Conservation (phyloP, 1,284 basidiomycete genomes). For the Sporisorium exsertum region DNA sequence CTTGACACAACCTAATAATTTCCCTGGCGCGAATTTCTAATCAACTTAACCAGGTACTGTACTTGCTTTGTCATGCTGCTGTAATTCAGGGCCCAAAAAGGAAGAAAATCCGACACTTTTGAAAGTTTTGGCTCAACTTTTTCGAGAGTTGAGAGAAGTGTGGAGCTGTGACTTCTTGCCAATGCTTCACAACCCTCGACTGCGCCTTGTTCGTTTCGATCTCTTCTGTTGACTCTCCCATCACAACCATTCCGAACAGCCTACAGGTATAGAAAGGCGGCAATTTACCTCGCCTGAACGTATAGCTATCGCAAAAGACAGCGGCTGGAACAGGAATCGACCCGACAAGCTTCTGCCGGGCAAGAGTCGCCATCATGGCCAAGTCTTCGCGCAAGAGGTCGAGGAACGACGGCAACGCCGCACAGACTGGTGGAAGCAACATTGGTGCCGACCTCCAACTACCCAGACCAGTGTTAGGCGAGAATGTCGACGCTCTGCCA, state of each 20-base stretch:
- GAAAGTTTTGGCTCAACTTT: slow-evolving; percentile 26
- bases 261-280: too few relatives aligned
- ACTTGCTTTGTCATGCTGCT: slow-evolving; percentile 13
- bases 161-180: not conserved
- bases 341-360: not conserved
- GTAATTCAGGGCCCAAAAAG: slow-evolving; percentile 4
- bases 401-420: slow-evolving; percentile 18
- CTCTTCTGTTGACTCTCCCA: not conserved
- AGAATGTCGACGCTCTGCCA: slow-evolving; percentile 16
- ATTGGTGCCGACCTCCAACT: not conserved
- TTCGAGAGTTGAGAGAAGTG: not conserved
- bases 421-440: not conserved
- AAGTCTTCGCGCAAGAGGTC: slow-evolving; percentile 34
- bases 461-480: slow-evolving; percentile 24
- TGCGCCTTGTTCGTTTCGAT: not conserved
- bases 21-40: slow-evolving; percentile 35
- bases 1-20: too few relatives aligned
- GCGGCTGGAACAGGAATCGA: not conserved
- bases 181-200: too few relatives aligned
- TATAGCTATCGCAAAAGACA: not conserved
- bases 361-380: slow-evolving; percentile 25
- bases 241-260: not conserved
- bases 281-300: too few relatives aligned
- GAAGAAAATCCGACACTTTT: not conserved
- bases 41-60: not conserved